These are phyloP conservation scores for Pterocarpus macrocarpus DNA, from an alignment of 306 rosid species.

Conservation along the genomic window DNA sequence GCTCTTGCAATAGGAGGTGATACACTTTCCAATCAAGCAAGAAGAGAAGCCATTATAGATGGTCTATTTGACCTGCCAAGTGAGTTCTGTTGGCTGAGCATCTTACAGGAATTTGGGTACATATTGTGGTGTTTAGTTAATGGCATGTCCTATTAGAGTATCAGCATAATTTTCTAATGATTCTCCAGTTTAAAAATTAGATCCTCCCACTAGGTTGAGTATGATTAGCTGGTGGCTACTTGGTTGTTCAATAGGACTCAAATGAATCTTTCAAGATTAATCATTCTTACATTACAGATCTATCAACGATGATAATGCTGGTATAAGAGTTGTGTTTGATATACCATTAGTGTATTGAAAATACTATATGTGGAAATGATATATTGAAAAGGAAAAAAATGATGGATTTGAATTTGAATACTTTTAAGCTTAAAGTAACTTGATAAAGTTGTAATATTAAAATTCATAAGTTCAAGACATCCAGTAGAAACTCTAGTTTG, in stretches of 20 bases:
- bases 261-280: too few relatives aligned
- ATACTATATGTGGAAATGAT: too few relatives aligned
- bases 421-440: too few relatives aligned
- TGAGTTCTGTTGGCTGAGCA: conserved; percentile 56
- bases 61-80: conserved; percentile 92
- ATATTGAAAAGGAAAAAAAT: too few relatives aligned
- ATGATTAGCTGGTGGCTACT: neutral
- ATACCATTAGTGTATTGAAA: too few relatives aligned
- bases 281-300: too few relatives aligned
- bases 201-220: conserved; percentile 8
- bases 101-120: conserved; percentile 31
- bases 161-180: neutral
- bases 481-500: neutral
- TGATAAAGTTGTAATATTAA: too few relatives aligned
- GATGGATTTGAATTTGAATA: too few relatives aligned
- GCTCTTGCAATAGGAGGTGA: conserved; percentile 96
- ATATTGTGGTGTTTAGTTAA: neutral
- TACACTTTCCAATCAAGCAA: conserved; percentile 79
- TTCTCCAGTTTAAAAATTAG: conserved; percentile 4
- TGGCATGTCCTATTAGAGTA: conserved; percentile 1
- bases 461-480: neutral
- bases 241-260: too few relatives aligned
- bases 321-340: too few relatives aligned
- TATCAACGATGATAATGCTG: too few relatives aligned
- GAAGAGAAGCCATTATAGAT: conserved; percentile 91